Conservation (phyloP, 1,284 basidiomycete genomes). For the Peniophora sp. region DNA sequence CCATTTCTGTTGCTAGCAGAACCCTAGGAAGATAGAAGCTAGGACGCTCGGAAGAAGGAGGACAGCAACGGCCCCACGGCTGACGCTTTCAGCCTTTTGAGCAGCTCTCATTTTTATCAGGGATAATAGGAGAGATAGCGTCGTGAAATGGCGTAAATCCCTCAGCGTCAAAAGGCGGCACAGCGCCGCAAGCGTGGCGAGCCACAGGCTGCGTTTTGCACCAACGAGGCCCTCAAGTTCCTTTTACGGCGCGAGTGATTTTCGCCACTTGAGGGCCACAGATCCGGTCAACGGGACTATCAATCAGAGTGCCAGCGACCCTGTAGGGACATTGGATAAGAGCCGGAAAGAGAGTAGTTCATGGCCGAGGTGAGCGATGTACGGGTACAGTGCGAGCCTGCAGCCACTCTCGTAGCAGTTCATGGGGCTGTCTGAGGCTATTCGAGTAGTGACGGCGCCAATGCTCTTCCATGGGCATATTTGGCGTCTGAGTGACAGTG, state of each 20-base stretch:
- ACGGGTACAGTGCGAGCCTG: no score
- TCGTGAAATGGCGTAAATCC: constrained; percentile 5
- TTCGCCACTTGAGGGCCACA: background rate
- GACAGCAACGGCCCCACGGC: background rate
- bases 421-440: no score
- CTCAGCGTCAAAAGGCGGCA: background rate
- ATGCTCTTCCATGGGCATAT: no score
- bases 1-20: background rate
- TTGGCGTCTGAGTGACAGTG: no score
- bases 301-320: no score
- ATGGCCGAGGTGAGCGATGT: no score
- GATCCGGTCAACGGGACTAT: no score
- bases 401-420: no score
- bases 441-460: no score
- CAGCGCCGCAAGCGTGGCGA: no score
- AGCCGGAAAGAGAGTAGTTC: no score
- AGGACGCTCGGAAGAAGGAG: background rate
- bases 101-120: background rate
- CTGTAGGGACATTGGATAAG: no score
- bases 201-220: background rate
- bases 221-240: background rate
- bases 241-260: background rate
- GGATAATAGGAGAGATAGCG: background rate
- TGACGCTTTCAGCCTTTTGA: background rate
- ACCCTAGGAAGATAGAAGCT: background rate